Base-by-base conservation (phyloP, 495 filamentous ascomycete species). In the Amorphotheca resinae region DNA sequence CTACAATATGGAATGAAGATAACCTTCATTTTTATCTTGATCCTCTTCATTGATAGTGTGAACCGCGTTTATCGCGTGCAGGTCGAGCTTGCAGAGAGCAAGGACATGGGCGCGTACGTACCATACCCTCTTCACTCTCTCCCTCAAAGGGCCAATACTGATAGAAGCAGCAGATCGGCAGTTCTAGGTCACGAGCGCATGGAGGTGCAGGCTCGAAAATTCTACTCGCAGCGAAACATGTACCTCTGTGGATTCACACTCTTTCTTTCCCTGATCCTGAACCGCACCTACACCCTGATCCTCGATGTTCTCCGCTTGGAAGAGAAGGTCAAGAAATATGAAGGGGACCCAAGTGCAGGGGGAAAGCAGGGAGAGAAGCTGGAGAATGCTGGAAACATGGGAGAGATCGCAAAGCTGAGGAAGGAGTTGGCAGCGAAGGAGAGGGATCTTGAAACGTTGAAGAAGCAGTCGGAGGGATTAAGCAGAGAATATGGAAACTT, bases 141-240 rank as follows among this genome's bases (percentile, higher is more conserved):
- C 3, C 31, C 11, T 9, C 16, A 12, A 1, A 38, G 33, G 11
- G 3, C 26, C 30, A 20, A 41, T 25, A 17, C 37, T 20, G 32
- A 39, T 15, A 38, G 23, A 30, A 14, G 22, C 33, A 65, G 66
- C 51, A 78, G 76, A 51, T 76, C 77, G 37, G 75, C 80, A 39
- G 71, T 93, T 28, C 79, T 80, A 59, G 84, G 93, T 38, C 80
- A 82, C 62, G 91, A 94, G 60, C 87, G 91, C 49, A 85, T 93
- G 77, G 91, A 98, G 65, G 87, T 95, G 14, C 91, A 98, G 63
- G 91, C 91, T 46, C 88, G 91, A 71, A 96, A 96, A 64, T 98
- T 98, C 73, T 98, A 98, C 76, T 93, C 88, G 46, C 88, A 98
- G 68, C 89, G 91, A 59, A 98, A 98, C 77, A 95, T 98, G 93